Evolutionary conservation across 441 rosid genomes (phyloP).

Genomic region (Syzygium malaccense): DNA sequence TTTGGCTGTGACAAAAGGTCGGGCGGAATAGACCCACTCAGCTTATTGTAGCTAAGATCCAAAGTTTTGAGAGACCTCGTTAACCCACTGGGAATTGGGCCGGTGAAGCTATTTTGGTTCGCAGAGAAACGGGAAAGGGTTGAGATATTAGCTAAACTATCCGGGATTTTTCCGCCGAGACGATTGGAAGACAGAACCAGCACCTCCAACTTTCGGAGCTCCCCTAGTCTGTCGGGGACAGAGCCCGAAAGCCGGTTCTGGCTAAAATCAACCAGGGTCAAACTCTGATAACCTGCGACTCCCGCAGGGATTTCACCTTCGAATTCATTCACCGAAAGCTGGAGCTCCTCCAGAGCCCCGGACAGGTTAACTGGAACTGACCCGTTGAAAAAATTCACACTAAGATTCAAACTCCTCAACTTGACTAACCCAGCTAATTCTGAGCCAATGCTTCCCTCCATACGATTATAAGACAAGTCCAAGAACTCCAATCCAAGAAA

Average conservation of each 20-base stretch:
- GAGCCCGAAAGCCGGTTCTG: constrained; percentile 33
- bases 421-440: constrained; percentile 38
- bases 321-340: constrained; percentile 27
- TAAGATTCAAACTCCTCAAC: constrained; percentile 45
- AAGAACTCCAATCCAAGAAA: constrained; percentile 43
- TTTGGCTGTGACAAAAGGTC: constrained; percentile 28
- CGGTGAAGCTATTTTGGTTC: constrained; percentile 32
- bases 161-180: constrained; percentile 43
- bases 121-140: constrained; percentile 59
- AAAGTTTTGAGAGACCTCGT: constrained; percentile 29
- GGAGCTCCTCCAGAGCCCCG: constrained; percentile 30
- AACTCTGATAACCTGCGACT: constrained; percentile 22
- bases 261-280: constrained; percentile 46
- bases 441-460: constrained; percentile 24
- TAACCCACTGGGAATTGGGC: constrained; percentile 39
- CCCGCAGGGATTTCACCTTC: constrained; percentile 35
- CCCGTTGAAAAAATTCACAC: constrained; percentile 26
- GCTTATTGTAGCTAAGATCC: constrained; percentile 62
- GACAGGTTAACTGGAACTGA: constrained; percentile 32
- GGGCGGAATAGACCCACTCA: constrained; percentile 38
- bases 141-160: constrained; percentile 25
- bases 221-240: constrained; percentile 42
- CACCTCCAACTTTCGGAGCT: constrained; percentile 35
- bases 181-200: constrained; percentile 48
- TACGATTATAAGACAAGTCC: constrained; percentile 42